Base-by-base conservation (phyloP, 306 rosid species). In the Cucurbita pepo region DNA sequence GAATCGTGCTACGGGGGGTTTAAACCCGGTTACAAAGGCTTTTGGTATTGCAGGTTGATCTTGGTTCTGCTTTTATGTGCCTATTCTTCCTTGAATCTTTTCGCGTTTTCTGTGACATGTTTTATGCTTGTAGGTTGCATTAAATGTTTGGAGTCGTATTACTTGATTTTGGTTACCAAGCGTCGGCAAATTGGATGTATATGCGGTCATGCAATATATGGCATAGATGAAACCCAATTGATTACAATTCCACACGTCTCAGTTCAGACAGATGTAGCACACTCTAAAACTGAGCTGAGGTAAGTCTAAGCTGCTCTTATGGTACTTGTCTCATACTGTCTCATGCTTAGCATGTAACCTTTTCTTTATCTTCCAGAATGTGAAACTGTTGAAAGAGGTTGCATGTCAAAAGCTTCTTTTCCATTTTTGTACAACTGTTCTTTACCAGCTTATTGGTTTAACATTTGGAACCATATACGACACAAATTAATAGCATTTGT, bases 161-260 rank as follows among this genome's bases (percentile, higher is more conserved):
- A 94, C 77, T 74, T 94, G 86, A 91, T 94, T 79, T 83, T 90
- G 63, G 90, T 94, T 66, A 94, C 97, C 6, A 89, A 83, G 86
- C 96, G 98, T 69, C 89, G 85, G 56, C 98, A 90, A 78, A 89
- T 94, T 69, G 98, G 98, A 74, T 85, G 81, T 44, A 55, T 94
- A 34, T 94, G 98, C 65, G 97, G 98, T 40, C 97, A 94, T 77
- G 95, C 97, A 55, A 85, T 94, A 76, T 94, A 89, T 52, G 77
- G 91, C 76, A 89, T 94, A 69, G 90, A 82, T 51, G 97, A 94
- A 77, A 90, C 89, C 77, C 97, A 87, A 77, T 73, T 91, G 76
- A 83, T 94, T 66, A 86, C 97, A 3, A 80, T 94, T 75, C 98
- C 98, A 0, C 98, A 94, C 57, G 83, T 80, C 70, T 77, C 96